A percentile compares a stretch with the other conserved stretches of the same genome.
phyloP scores from a whole-genome alignment of 2,329 filamentous ascomycete genomes.

The Monosporascus cannonballus region DNA sequence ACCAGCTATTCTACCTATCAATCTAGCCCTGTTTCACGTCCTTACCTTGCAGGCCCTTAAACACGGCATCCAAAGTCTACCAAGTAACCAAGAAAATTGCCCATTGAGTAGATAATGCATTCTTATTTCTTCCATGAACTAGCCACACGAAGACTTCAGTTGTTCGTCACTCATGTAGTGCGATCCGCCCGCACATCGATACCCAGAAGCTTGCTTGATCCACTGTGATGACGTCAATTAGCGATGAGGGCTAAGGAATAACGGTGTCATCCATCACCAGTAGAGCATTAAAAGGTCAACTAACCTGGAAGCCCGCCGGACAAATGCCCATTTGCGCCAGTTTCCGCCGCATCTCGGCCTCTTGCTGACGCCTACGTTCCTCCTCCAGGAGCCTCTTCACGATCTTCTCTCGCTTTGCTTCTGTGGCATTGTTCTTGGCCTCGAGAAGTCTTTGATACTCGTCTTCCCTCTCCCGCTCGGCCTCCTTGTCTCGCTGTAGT shows the following conservation, averaged over 20 bases:
- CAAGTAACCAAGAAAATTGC: too few relatives aligned
- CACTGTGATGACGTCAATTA: constrained; percentile 5
- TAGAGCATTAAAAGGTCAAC: not conserved
- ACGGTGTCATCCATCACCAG: not conserved
- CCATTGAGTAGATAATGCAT: too few relatives aligned
- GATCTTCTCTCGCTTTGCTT: constrained; percentile 23
- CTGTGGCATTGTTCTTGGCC: constrained; percentile 17
- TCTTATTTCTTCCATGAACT: too few relatives aligned
- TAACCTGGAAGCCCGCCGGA: constrained; percentile 39
- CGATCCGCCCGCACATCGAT: constrained; percentile 16
- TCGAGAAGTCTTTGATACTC: constrained; percentile 30
- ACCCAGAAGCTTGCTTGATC: constrained; percentile 13
- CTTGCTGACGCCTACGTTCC: constrained; percentile 32
- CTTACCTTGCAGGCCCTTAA: too few relatives aligned
- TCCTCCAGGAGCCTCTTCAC: constrained; percentile 31
- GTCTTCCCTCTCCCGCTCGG: constrained; percentile 30
- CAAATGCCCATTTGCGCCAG: constrained; percentile 51
- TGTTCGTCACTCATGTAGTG: constrained; percentile 8
- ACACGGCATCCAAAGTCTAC: too few relatives aligned
- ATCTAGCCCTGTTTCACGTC: too few relatives aligned
- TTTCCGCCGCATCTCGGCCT: constrained; percentile 36
- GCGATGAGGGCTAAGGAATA: not conserved
- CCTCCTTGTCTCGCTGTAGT: constrained; percentile 44
- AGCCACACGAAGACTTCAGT: not conserved
- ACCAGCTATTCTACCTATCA: too few relatives aligned